Percentiles rank a stretch among this genome's conserved stretches.
Conservation (phyloP, 2,329 filamentous ascomycete genomes). For the Atkinsonella hypoxylon region DNA sequence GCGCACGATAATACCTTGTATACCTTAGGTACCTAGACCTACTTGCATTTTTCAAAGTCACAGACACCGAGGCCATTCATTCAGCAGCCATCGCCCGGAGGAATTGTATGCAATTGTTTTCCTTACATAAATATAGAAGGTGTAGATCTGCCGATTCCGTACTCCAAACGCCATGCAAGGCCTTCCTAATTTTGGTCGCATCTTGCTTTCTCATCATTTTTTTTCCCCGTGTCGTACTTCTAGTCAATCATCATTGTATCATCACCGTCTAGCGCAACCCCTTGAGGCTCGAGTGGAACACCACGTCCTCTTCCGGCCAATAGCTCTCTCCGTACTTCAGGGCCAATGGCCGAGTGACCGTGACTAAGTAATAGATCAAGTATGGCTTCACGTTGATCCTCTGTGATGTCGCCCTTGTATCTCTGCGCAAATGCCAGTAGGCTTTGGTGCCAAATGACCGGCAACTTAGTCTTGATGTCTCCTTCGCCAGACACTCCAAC, state of each 20-base stretch:
- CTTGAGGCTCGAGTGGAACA: constrained; percentile 48
- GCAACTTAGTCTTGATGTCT: constrained; percentile 54
- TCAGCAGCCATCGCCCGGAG: no score
- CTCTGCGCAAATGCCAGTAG: constrained; percentile 84
- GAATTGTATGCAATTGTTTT: not conserved
- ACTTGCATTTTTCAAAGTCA: not conserved
- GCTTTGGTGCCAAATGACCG: constrained; percentile 94
- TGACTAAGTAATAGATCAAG: constrained; percentile 76
- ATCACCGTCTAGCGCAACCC: constrained; percentile 54
- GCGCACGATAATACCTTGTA: not conserved
- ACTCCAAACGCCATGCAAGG: constrained; percentile 13
- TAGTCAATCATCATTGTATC: constrained; percentile 78
- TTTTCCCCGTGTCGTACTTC: constrained; percentile 9
- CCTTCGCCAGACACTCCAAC: constrained; percentile 29
- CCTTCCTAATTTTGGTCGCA: constrained; percentile 5
- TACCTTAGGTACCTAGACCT: not conserved
- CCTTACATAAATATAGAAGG: not conserved
- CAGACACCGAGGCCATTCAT: no score
- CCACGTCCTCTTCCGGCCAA: constrained; percentile 80
- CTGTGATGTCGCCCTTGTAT: constrained; percentile 91
- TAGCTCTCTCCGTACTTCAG: constrained; percentile 81
- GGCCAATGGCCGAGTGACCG: constrained; percentile 79
- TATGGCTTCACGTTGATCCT: constrained; percentile 84
- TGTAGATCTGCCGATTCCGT: constrained; percentile 1
- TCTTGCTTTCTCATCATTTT: not conserved